Evolutionary conservation across 2,329 filamentous ascomycete species (phyloP), one percentile per base, ranked within the genome.

Genomic region (Leptoxyphium fumago): DNA sequence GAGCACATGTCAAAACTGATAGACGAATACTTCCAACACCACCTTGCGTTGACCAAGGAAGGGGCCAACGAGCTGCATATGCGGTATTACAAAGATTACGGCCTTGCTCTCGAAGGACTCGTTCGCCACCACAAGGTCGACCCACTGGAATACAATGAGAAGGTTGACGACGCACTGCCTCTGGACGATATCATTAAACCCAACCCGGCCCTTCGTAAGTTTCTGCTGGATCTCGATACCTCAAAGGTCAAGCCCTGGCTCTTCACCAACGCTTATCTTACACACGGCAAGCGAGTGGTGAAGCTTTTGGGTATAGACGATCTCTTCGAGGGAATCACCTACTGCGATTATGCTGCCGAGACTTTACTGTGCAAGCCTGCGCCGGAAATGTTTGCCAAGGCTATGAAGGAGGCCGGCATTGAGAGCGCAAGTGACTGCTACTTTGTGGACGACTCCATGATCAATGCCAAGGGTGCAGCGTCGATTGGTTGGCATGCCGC

Each of bases 81-180:
- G 62, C 84, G 88, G 55, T 98, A 98, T 69, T 98, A 96, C 69
- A 82, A 80, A 57, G 87, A 84, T 62, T 98, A 98, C 61, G 91
- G 93, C 28, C 77, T 98, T n/a, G 91, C 91, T 28, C 93, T 98
- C 50, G 87, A 96, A 66, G 91, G 91, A 1, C 74, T 98, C 1
- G 85, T 94, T 32, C 80, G 86, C 9, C 84, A 95, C 64, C 91
- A 98, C 68, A 80, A 94, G 64, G 94, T 98, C 55, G 85, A 96
- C 57, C 84, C 91, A 1, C 71, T 98, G 5, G 87, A 93, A 44
- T 98, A 96, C 70, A 98, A 98, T 62, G 67, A 75, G 51, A 82
- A 94, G 64, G 91, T 98, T 10, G 91, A 98, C 59, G 91, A 98
- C 61, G 91, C 91, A 2, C 67, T 98, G 17, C 88, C 91, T 0